Evolutionary conservation across 139 green algal species (phyloP).

Genomic region (Ettlia oleoabundans): DNA sequence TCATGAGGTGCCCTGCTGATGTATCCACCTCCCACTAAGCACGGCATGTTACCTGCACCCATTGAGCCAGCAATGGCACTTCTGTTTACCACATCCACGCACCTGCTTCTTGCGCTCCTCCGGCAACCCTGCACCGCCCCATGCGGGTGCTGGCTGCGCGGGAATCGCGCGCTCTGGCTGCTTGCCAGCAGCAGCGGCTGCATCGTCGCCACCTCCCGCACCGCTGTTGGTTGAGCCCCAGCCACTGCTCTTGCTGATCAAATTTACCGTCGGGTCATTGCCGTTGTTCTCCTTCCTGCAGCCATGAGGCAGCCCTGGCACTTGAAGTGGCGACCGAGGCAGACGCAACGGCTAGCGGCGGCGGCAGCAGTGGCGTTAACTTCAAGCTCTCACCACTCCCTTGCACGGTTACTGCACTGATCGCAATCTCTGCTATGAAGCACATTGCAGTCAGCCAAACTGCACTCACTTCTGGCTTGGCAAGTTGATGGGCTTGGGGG

Average conservation of each 20-base stretch:
- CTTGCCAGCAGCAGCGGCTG: neutral
- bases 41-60: too few species aligned
- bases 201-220: neutral
- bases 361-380: neutral
- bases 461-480: slow-evolving; percentile 50
- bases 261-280: slow-evolving; percentile 50
- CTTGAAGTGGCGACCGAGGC: neutral
- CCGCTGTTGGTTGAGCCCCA: slow-evolving; percentile 3
- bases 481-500: slow-evolving; percentile 62
- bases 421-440: too few species aligned
- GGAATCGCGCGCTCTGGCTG: slow-evolving; percentile 39
- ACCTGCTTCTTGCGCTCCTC: slow-evolving; percentile 46
- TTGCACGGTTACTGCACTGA: too few species aligned
- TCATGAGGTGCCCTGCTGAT: too few species aligned
- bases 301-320: neutral
- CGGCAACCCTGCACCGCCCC: slow-evolving; percentile 44
- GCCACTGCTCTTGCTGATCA: slow-evolving; percentile 41
- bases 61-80: too few species aligned
- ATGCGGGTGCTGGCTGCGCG: slow-evolving; percentile 38
- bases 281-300: slow-evolving; percentile 62
- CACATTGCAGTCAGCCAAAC: neutral
- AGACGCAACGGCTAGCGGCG: neutral
- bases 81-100: neutral
- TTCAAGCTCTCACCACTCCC: neutral
- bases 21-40: too few species aligned